Evolutionary conservation across 1,284 basidiomycete genomes (phyloP).

Genomic region (Leccinum fuscescens): DNA sequence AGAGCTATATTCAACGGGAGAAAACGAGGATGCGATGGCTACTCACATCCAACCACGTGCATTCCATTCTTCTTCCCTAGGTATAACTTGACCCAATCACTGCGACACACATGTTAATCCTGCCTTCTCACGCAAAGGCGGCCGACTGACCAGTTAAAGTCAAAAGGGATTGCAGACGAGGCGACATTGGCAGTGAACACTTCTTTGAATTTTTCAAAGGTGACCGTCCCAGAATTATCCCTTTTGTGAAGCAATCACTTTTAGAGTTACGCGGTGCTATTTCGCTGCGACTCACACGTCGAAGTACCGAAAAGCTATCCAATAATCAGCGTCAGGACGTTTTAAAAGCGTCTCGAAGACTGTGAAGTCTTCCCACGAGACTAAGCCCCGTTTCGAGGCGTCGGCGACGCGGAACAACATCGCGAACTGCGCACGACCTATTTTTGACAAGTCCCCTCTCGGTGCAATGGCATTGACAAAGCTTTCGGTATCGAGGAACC

Average conservation of each 20-base stretch:
- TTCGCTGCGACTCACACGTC: conserved; percentile 68
- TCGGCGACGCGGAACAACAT: conserved; percentile 92
- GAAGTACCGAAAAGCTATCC: conserved; percentile 95
- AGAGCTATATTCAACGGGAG: conserved; percentile 2
- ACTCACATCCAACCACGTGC: conserved; percentile 89
- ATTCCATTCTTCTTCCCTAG: conserved; percentile 86
- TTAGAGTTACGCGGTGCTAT: not conserved
- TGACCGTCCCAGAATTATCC: conserved; percentile 85
- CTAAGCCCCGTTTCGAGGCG: conserved; percentile 67
- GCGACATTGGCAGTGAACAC: conserved; percentile 83
- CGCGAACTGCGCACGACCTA: conserved; percentile 82
- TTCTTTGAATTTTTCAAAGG: conserved; percentile 90
- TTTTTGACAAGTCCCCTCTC: conserved; percentile 77
- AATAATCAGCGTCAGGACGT: conserved; percentile 90
- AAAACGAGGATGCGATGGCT: conserved; percentile 7
- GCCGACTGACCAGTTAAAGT: conserved; percentile 79
- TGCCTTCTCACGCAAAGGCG: conserved; percentile 6
- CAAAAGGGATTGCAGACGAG: conserved; percentile 84
- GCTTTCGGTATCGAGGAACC: conserved; percentile 79
- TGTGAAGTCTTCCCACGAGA: conserved; percentile 93
- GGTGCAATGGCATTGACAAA: conserved; percentile 94
- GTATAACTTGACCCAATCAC: conserved; percentile 93
- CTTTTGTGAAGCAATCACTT: conserved; percentile 38
- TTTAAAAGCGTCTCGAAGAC: conserved; percentile 90
- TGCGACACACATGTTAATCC: conserved; percentile 29